Evolutionary conservation across 768 basidiomycete genomes (phyloP).

Genomic region (Auricularia sp.): DNA sequence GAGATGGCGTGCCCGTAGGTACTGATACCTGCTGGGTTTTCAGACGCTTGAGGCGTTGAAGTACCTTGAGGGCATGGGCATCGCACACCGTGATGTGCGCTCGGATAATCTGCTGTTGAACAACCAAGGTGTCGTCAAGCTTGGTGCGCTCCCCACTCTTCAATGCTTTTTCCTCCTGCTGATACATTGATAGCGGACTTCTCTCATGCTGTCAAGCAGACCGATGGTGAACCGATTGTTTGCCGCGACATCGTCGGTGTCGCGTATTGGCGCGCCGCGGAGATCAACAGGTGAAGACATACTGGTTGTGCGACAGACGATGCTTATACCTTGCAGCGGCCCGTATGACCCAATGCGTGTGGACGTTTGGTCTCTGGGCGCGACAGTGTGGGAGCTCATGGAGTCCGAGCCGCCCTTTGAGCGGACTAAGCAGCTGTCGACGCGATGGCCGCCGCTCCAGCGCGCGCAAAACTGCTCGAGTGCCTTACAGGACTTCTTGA

Average conservation of each 20-base stretch:
- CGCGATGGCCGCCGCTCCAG: conserved; percentile 55
- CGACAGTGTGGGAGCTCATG: conserved; percentile 76
- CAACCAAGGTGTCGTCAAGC: conserved; percentile 56
- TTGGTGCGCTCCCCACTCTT: conserved; percentile 39
- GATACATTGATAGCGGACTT: conserved; percentile 54
- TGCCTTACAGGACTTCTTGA: conserved; percentile 64
- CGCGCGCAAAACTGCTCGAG: conserved; percentile 54
- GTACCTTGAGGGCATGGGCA: conserved; percentile 51
- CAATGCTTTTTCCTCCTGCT: background rate
- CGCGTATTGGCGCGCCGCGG: conserved; percentile 64
- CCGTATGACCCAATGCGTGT: conserved; percentile 66
- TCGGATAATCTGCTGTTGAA: conserved; percentile 77
- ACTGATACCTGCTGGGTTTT: background rate
- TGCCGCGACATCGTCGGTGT: conserved; percentile 58
- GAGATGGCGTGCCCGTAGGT: conserved; percentile 7
- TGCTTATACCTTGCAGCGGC: conserved; percentile 30
- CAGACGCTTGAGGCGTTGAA: conserved; percentile 59
- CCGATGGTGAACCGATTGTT: conserved; percentile 40
- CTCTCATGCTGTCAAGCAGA: conserved; percentile 54
- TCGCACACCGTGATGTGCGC: conserved; percentile 77
- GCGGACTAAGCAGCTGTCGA: conserved; percentile 34
- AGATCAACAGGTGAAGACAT: background rate
- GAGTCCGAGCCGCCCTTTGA: conserved; percentile 67
- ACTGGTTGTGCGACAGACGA: background rate
- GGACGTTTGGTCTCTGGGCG: conserved; percentile 75